Evolutionary conservation across 176 grass and related monocot species (phyloP).

Genomic region (Aegilops longissima): DNA sequence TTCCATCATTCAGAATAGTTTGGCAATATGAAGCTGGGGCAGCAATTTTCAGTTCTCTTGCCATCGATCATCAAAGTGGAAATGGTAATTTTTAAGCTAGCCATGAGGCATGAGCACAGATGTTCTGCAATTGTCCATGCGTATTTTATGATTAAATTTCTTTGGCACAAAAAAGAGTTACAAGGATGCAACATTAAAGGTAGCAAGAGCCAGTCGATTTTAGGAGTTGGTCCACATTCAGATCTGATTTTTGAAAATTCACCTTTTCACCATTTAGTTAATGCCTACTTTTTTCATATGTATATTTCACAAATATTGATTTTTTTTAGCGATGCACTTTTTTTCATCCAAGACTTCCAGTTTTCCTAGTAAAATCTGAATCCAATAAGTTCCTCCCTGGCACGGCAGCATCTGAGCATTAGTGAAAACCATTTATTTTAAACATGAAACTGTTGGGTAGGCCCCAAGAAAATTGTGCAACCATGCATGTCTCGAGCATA

Average conservation of each 20-base stretch:
- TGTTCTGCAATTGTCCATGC: not conserved
- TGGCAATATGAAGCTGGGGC: constrained; percentile 69
- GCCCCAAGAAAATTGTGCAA: not conserved
- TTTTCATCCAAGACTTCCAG: not conserved
- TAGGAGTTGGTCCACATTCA: not conserved
- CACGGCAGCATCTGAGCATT: not conserved
- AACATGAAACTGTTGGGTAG: not conserved
- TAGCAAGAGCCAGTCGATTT: not conserved
- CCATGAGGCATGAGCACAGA: not conserved
- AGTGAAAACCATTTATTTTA: not conserved
- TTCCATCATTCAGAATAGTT: constrained; percentile 39
- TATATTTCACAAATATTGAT: not conserved
- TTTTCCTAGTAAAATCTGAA: not conserved
- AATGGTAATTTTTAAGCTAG: constrained; percentile 47
- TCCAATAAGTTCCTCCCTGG: not conserved
- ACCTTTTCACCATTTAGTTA: not conserved
- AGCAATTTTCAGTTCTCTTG: constrained; percentile 78
- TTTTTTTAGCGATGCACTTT: not conserved
- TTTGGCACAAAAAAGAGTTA: not conserved
- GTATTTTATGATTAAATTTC: not conserved
- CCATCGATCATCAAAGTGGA: constrained; percentile 58
- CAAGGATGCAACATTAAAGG: too few relatives aligned
- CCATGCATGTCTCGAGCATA: not conserved
- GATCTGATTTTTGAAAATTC: not conserved
- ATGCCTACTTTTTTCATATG: not conserved